Evolutionary conservation across 805 yeast genomes (phyloP), one percentile per base, ranked within the genome.

Genomic region (Yarrowia divulgata): DNA sequence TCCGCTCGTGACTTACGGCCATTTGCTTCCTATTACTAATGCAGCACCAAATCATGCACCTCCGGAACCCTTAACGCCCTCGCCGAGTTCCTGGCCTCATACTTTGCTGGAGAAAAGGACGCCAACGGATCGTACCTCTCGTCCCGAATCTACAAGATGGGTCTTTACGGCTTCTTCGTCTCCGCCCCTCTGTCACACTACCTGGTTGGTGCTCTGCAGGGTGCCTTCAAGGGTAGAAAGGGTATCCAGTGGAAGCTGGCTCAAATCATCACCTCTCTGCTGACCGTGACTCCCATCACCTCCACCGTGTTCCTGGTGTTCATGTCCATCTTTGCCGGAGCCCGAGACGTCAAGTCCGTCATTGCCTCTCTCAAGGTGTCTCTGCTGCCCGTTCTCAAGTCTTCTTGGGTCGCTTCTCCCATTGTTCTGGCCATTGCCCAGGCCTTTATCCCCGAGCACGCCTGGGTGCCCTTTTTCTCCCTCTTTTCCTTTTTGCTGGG

Each of bases 401-500:
- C 79, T 48, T 73, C 76, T 43, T 80, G 82, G 82, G 70, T 77
- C 57, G 72, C 78, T 16, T 75, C 80, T n/a, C 82, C 82, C 13
- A 52, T 77, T 35, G 72, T 76, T 7, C 69, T 80, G 68, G 80
- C 79, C 5, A 57, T 79, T 54, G 81, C 82, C 23, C 82, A 80
- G 73, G 74, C 73, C 40, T 77, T 76, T 68, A 71, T 80, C 45
- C 82, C 82, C 40, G 77, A 77, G 71, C 70, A 73, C 29, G 78
- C 80, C 19, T 80, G 82, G 82, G 80, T 79, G 34, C 82, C 82
- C 8, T 75, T 77, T 73, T 80, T 80, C 73, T 74, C 79, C 40
- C 70, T 80, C 68, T 74, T 79, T 57, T 78, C 79, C 39, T 80
- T 80, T 73, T 57, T 80, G 52, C 72, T 80, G 39, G 75, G 78